Evolutionary conservation across 2,329 filamentous ascomycete species (phyloP).

Genomic region (Ceratocystiopsis minuta): DNA sequence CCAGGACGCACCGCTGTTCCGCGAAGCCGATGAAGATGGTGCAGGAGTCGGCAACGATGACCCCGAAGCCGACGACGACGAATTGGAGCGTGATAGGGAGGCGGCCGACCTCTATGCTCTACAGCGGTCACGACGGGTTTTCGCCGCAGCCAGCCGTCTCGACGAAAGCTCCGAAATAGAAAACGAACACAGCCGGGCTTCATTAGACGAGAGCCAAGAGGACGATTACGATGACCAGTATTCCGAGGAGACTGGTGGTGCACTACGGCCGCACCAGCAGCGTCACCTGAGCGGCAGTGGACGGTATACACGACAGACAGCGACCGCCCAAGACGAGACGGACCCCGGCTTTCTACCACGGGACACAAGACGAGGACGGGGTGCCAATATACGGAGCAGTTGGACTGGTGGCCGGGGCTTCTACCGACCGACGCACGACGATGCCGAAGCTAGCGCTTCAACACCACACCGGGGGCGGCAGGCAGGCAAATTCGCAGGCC

Average conservation of each 20-base stretch:
- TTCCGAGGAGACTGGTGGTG: no score
- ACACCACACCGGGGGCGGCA: conserved; percentile 12
- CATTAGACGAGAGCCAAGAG: conserved; percentile 35
- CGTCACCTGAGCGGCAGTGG: conserved; percentile 12
- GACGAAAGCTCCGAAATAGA: conserved; percentile 77
- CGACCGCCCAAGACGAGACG: background rate
- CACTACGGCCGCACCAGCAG: background rate
- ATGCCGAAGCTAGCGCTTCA: conserved; percentile 9
- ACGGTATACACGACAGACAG: conserved; percentile 15
- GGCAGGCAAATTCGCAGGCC: background rate
- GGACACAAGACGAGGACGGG: background rate
- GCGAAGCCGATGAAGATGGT: conserved; percentile 42
- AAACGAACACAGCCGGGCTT: conserved; percentile 43
- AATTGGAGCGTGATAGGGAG: conserved; percentile 75
- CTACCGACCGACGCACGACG: conserved; percentile 12
- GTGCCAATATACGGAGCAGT: conserved; percentile 39
- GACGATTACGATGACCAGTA: conserved; percentile 15
- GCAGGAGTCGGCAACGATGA: conserved; percentile 54
- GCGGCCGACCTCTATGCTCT: conserved; percentile 88
- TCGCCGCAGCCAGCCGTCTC: conserved; percentile 57
- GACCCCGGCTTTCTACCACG: background rate
- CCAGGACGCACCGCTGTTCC: conserved; percentile 82
- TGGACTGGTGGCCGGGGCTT: conserved; percentile 39
- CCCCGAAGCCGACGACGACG: conserved; percentile 84
- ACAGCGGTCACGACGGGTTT: conserved; percentile 74